A percentile compares a stretch with the other conserved stretches of the same genome.
phyloP scores from a whole-genome alignment of 1,284 basidiomycete genomes.

The Apiotrichum gracile region DNA sequence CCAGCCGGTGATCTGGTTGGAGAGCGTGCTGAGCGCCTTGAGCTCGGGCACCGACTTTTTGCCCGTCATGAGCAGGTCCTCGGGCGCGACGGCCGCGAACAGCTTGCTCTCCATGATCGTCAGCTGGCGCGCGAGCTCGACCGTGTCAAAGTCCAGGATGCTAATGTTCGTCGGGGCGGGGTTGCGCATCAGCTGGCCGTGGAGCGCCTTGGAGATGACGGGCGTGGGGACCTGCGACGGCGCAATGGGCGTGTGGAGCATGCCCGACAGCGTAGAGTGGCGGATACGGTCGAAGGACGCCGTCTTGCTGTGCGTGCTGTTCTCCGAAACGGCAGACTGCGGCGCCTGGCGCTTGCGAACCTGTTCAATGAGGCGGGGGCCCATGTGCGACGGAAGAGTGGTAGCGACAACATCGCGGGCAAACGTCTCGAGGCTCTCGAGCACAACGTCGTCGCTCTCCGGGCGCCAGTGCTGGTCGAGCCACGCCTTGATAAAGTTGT shows the following conservation, averaged over 20 bases:
- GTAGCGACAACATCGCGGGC: slow-evolving; percentile 30
- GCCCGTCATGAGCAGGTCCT: slow-evolving; percentile 81
- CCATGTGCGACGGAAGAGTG: slow-evolving; percentile 35
- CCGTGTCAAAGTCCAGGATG: slow-evolving; percentile 85
- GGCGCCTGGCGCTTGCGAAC: slow-evolving; percentile 23
- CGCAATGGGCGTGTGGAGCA: slow-evolving; percentile 3
- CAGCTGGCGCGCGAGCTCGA: slow-evolving; percentile 89
- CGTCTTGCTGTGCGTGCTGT: neutral
- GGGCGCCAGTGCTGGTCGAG: slow-evolving; percentile 83
- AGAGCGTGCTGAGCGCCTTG: slow-evolving; percentile 82
- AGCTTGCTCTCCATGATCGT: slow-evolving; percentile 86
- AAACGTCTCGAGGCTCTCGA: slow-evolving; percentile 48
- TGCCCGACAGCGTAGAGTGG: neutral
- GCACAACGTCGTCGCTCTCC: slow-evolving; percentile 52
- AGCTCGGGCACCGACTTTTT: slow-evolving; percentile 70
- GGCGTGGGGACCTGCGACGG: slow-evolving; percentile 51
- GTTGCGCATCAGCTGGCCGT: slow-evolving; percentile 49
- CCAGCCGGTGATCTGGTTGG: slow-evolving; percentile 92
- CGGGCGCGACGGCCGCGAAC: slow-evolving; percentile 81
- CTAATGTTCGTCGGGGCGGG: slow-evolving; percentile 56
- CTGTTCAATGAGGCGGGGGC: slow-evolving; percentile 32
- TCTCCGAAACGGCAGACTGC: slow-evolving; percentile 8
- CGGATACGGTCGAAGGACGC: slow-evolving; percentile 19
- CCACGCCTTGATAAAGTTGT: slow-evolving; percentile 90
- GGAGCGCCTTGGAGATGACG: slow-evolving; percentile 73